These are phyloP conservation scores for Pestalotiopsis sp. DNA, from an alignment of 2,329 filamentous ascomycete species.

Conservation along the genomic window DNA sequence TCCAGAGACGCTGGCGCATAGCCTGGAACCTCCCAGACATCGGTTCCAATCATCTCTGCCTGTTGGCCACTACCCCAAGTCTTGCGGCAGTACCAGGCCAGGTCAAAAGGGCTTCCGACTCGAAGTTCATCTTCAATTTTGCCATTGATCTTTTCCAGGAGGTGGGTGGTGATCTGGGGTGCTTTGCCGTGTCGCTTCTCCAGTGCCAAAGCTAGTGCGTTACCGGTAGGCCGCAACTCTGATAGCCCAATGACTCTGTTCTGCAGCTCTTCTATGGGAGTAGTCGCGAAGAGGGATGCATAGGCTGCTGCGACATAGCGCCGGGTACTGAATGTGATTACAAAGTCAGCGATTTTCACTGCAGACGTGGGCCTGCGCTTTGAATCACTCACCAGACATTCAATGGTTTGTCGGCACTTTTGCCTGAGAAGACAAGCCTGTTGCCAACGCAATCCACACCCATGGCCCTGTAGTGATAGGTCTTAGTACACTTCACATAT, in stretches of 20 bases:
- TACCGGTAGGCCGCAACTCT: conserved; percentile 27
- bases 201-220: conserved; percentile 23
- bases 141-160: conserved; percentile 23
- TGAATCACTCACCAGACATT: conserved; percentile 20
- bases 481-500: not conserved
- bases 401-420: conserved; percentile 24
- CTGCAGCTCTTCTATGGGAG: conserved; percentile 21
- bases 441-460: conserved; percentile 5
- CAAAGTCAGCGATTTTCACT: not conserved
- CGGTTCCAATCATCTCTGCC: conserved; percentile 19
- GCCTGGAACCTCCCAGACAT: conserved; percentile 29
- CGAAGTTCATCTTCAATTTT: conserved; percentile 23
- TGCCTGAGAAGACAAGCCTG: conserved; percentile 24
- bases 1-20: conserved; percentile 25
- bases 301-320: conserved; percentile 30
- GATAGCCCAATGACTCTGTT: conserved; percentile 25
- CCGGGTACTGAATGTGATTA: conserved; percentile 21
- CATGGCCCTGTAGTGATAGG: not conserved
- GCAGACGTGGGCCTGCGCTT: not conserved
- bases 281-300: conserved; percentile 28
- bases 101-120: conserved; percentile 18
- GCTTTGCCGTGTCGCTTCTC: conserved; percentile 22
- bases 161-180: conserved; percentile 20
- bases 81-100: conserved; percentile 31
- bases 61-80: conserved; percentile 26